Percentiles rank a stretch among this genome's conserved stretches.
phyloP scores from a whole-genome alignment of 345 rosid genomes.

The Lepidium africanum region DNA sequence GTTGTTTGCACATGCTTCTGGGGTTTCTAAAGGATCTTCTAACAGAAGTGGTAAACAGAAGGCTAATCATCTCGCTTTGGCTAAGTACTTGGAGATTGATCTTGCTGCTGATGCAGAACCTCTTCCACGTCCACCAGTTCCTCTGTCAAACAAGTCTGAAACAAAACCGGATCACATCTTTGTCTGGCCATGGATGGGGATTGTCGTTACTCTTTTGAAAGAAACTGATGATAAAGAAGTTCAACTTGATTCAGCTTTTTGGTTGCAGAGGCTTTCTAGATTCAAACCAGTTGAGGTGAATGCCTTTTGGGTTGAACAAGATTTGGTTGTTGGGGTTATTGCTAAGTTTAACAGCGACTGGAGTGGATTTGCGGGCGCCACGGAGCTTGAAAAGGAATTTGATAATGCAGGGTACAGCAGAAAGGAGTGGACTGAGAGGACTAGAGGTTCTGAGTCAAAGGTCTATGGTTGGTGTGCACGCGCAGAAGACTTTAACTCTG shows the following conservation, averaged over 20 bases:
- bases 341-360: slow-evolving; percentile 51
- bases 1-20: slow-evolving; percentile 70
- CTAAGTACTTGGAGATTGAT: slow-evolving; percentile 55
- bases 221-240: slow-evolving; percentile 26
- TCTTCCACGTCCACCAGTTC: slow-evolving; percentile 17
- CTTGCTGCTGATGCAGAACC: slow-evolving; percentile 44
- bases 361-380: slow-evolving; percentile 50
- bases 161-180: slow-evolving; percentile 36
- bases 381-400: slow-evolving; percentile 64
- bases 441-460: slow-evolving; percentile 25
- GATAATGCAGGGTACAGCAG: slow-evolving; percentile 37
- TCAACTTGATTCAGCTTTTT: slow-evolving; percentile 36
- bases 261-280: slow-evolving; percentile 50
- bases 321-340: slow-evolving; percentile 38
- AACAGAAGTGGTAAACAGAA: slow-evolving; percentile 66
- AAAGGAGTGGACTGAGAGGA: slow-evolving; percentile 48
- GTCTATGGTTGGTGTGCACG: slow-evolving; percentile 83
- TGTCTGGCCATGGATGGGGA: slow-evolving; percentile 92
- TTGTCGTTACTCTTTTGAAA: slow-evolving; percentile 34
- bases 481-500: slow-evolving; percentile 46
- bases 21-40: slow-evolving; percentile 77
- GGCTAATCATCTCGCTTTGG: slow-evolving; percentile 81
- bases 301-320: slow-evolving; percentile 40
- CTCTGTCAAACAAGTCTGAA: background rate
- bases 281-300: slow-evolving; percentile 54